Evolutionary conservation across 1,284 basidiomycete genomes (phyloP), one percentile per base, ranked within the genome.

Genomic region (Pterulicium gracile): DNA sequence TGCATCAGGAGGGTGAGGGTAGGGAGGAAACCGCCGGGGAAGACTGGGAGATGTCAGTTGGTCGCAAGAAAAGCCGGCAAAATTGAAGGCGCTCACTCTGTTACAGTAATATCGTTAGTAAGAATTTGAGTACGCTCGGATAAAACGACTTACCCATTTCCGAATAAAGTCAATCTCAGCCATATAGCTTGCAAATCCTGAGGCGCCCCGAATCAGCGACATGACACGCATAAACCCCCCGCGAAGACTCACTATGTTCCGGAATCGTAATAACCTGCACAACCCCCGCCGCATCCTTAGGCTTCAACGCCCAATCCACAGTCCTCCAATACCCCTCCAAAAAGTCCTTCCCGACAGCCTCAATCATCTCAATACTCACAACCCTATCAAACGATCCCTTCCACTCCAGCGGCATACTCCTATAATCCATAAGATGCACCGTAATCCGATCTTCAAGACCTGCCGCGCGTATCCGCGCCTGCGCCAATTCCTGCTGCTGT

Each of bases 201-300:
- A 32, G n/a, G 7, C n/a, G n/a, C 7, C 15, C 21, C 14, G 43
- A 49, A 22, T 21, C 24, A 32, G 42, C 19, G 32, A 45, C 18
- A 10, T 32, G 45, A 43, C 46, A 19, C 23, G 17, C 39, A 7
- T 19, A 39, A 21, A 21, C 17, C 42, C 45, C 23, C 24, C 21
- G 24, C 36, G 19, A 40, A 34, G 3, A 70, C 75, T 52, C 49
- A 77, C 85, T 68, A 3, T 76, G 70, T 69, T 90, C 88, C 0
- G 87, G 86, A 43, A 90, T 81, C 2, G 82, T 88, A 56, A 88
- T 89, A 24, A 79, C 78, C 61, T 89, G 86, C 21, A 89, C 75
- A 39, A 83, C 81, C 1, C 81, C 86, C 1, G 79, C 77, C 0
- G 77, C 84, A 12, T 65, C 68, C 19, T 73, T 63, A 34, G 61